Percentiles rank a stretch among this genome's conserved stretches.
phyloP scores from a whole-genome alignment of 169 alveolate species.

The Babesia bigemina region DNA sequence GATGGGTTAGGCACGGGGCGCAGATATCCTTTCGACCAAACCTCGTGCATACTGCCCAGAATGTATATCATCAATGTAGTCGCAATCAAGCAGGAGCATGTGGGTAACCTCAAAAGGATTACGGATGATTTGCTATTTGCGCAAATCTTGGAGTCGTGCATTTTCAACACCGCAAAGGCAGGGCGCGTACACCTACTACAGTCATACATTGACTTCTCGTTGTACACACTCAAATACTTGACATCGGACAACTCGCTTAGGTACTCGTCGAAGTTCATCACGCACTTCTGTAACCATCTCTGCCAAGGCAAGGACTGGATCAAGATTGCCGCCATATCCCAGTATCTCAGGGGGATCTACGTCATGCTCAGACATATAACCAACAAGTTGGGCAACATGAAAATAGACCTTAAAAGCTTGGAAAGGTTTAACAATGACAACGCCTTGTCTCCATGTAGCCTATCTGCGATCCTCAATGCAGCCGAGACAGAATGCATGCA shows the following conservation, averaged over 20 bases:
- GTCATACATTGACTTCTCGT: conserved; percentile 62
- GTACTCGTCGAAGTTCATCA: conserved; percentile 53
- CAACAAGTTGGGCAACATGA: conserved; percentile 15
- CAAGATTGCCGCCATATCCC: conserved; percentile 43
- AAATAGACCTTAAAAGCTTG: conserved; percentile 9
- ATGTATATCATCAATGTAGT: conserved; percentile 58
- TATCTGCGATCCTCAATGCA: neutral
- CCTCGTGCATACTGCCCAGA: conserved; percentile 14
- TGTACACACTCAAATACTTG: conserved; percentile 42
- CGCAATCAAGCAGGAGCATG: conserved; percentile 34
- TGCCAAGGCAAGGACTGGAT: conserved; percentile 30
- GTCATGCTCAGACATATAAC: conserved; percentile 48
- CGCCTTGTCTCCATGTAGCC: conserved; percentile 11
- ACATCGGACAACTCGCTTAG: conserved; percentile 22
- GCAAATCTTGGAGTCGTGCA: conserved; percentile 49
- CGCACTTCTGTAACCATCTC: conserved; percentile 45
- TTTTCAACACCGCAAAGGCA: conserved; percentile 46
- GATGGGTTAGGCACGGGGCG: conserved; percentile 1
- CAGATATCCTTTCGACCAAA: conserved; percentile 28
- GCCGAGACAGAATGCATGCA: neutral
- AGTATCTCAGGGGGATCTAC: conserved; percentile 42
- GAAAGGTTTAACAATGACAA: conserved; percentile 20
- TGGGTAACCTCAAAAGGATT: conserved; percentile 35
- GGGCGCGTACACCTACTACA: conserved; percentile 54
- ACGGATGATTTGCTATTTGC: conserved; percentile 34